A percentile compares a stretch with the other conserved stretches of the same genome.
Evolutionary conservation across 2,329 filamentous ascomycete genomes (phyloP).

Genomic region (Trichophaea hybrida): DNA sequence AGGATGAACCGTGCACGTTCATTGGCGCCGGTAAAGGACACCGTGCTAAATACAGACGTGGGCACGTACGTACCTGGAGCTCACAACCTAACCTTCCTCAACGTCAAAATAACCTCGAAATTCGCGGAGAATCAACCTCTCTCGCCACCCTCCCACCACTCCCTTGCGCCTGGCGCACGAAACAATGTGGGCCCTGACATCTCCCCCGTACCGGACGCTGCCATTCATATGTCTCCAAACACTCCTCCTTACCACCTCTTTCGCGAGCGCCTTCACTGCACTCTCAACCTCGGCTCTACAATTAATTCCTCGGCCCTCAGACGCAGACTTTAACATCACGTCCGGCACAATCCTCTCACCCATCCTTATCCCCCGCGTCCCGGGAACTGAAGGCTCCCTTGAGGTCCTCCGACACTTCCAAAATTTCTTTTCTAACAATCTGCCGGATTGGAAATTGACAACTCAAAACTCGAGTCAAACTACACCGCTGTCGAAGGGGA

Average conservation of each 20-base stretch:
- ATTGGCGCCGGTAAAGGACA: no score
- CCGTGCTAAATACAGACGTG: no score
- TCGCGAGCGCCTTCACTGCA: conserved; percentile 38
- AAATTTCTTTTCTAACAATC: conserved; percentile 58
- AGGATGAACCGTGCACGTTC: no score
- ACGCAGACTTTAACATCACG: conserved; percentile 60
- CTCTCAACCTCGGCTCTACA: conserved; percentile 64
- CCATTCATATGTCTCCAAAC: conserved; percentile 10
- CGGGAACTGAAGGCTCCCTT: conserved; percentile 62
- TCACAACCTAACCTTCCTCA: no score
- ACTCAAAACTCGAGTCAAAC: conserved; percentile 83
- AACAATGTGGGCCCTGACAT: conserved; percentile 13
- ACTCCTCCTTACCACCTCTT: conserved; percentile 28
- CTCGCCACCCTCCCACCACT: neutral
- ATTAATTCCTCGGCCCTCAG: conserved; percentile 54
- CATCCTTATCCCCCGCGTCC: conserved; percentile 75
- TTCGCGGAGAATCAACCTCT: neutral
- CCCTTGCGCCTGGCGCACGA: neutral
- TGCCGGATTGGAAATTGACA: conserved; percentile 65
- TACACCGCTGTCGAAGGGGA: conserved; percentile 59
- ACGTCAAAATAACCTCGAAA: no score
- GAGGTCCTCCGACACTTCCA: conserved; percentile 68
- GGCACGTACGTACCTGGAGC: no score
- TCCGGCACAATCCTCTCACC: conserved; percentile 65
- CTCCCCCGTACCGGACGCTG: conserved; percentile 4